These are phyloP conservation scores for Backusella liffmaniae DNA, from an alignment of 192 early-diverging fungal genomes.

Conservation along the genomic window DNA sequence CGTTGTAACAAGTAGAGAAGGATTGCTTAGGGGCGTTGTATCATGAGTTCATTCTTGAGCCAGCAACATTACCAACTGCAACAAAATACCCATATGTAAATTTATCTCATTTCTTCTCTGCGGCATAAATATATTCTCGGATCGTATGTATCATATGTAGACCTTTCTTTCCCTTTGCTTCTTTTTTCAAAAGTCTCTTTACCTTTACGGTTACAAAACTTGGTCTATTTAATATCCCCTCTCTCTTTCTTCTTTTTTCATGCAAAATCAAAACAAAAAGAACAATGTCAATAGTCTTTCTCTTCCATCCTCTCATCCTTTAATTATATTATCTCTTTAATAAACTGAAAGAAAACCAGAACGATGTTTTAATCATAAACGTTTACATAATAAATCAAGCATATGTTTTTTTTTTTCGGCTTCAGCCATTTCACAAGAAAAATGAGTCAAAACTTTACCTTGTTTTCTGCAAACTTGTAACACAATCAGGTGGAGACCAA, in stretches of 20 bases:
- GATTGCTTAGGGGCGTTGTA: conserved; percentile 31
- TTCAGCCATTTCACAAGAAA: background rate
- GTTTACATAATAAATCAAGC: background rate
- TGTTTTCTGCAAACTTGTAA: background rate
- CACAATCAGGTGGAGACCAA: background rate
- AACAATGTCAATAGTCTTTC: background rate
- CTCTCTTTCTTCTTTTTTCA: background rate
- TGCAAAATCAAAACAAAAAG: background rate
- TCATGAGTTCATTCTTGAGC: background rate
- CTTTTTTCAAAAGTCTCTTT: background rate
- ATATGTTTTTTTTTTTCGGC: background rate
- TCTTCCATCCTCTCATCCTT: background rate
- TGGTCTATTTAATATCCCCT: too few relatives aligned
- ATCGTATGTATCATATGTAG: background rate
- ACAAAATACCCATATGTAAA: background rate
- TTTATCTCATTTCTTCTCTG: background rate
- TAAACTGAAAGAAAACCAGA: background rate
- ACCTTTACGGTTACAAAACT: background rate
- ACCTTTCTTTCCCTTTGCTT: background rate
- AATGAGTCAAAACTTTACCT: background rate
- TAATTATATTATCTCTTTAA: background rate
- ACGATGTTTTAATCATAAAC: background rate
- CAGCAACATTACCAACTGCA: background rate
- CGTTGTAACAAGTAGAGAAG: conserved; percentile 34
- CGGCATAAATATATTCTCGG: background rate